Evolutionary conservation across 768 basidiomycete species (phyloP).

Genomic region (Lyophyllum shimeji): DNA sequence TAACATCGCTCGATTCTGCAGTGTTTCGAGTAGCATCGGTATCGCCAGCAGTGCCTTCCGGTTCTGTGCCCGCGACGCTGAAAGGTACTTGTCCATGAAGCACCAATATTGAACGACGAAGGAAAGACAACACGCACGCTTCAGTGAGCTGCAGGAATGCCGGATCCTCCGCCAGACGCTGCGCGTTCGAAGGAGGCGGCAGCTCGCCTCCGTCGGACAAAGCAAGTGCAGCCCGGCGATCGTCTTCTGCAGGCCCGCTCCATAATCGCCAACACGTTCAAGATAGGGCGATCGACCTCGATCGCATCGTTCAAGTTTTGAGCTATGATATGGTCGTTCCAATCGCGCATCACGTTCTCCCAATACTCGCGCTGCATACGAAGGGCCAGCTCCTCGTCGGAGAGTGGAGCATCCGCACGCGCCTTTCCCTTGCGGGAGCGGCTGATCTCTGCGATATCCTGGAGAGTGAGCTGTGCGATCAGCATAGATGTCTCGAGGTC

Average conservation of each 20-base stretch:
- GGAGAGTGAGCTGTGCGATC: conserved; percentile 7
- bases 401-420: conserved; percentile 14
- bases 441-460: conserved; percentile 15
- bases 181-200: conserved; percentile 15
- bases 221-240: conserved; percentile 16
- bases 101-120: not conserved
- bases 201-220: conserved; percentile 7
- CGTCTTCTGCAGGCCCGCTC: conserved; percentile 20
- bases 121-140: conserved; percentile 3
- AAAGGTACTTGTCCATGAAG: not conserved
- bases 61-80: not conserved
- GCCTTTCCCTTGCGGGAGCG: conserved; percentile 20
- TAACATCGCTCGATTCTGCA: not conserved
- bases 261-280: conserved; percentile 8
- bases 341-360: conserved; percentile 6
- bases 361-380: conserved; percentile 10
- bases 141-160: conserved; percentile 3
- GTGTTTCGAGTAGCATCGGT: not conserved
- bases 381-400: conserved; percentile 21
- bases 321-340: conserved; percentile 15
- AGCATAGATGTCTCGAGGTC: conserved; percentile 13
- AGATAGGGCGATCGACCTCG: conserved; percentile 10
- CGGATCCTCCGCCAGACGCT: conserved; percentile 16
- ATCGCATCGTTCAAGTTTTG: conserved; percentile 17
- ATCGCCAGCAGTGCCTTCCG: not conserved